Evolutionary conservation across 257 asterid species (phyloP).

Genomic region (Eustoma russellianum): DNA sequence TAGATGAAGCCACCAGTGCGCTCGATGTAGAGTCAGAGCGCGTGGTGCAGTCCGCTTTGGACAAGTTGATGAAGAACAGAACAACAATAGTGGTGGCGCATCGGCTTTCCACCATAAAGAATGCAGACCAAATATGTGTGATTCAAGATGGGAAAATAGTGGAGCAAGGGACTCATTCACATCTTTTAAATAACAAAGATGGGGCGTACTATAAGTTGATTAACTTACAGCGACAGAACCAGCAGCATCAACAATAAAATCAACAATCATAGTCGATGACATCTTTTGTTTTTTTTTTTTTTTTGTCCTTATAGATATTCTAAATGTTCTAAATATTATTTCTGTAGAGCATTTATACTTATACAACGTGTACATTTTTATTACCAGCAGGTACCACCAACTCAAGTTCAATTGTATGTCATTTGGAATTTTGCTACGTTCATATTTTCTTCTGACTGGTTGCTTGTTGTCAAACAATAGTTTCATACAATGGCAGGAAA

Average conservation of each 20-base stretch:
- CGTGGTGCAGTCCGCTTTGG: slow-evolving; percentile 18
- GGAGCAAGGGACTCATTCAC: slow-evolving; percentile 20
- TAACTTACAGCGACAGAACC: slow-evolving; percentile 14
- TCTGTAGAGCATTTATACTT: too few relatives aligned
- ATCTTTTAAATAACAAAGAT: slow-evolving; percentile 21
- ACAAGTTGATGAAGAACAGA: slow-evolving; percentile 24
- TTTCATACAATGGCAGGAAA: too few relatives aligned
- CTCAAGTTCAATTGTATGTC: too few relatives aligned
- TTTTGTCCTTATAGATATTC: too few relatives aligned
- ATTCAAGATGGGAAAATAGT: slow-evolving; percentile 21
- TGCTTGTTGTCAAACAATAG: too few relatives aligned
- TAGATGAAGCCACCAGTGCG: slow-evolving; percentile 29
- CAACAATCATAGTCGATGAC: neutral
- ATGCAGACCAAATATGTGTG: slow-evolving; percentile 20
- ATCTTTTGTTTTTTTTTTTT: neutral
- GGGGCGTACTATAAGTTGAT: slow-evolving; percentile 20
- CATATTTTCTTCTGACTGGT: too few relatives aligned
- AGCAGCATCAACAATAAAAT: slow-evolving; percentile 2
- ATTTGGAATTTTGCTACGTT: too few relatives aligned
- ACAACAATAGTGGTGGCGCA: slow-evolving; percentile 19
- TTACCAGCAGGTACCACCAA: too few relatives aligned
- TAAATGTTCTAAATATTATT: too few relatives aligned
- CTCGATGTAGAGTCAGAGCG: slow-evolving; percentile 19
- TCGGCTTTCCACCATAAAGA: slow-evolving; percentile 18
- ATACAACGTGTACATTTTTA: too few relatives aligned